Conservation (phyloP, 1,139 yeast species). For the Candida frijolesensis region DNA sequence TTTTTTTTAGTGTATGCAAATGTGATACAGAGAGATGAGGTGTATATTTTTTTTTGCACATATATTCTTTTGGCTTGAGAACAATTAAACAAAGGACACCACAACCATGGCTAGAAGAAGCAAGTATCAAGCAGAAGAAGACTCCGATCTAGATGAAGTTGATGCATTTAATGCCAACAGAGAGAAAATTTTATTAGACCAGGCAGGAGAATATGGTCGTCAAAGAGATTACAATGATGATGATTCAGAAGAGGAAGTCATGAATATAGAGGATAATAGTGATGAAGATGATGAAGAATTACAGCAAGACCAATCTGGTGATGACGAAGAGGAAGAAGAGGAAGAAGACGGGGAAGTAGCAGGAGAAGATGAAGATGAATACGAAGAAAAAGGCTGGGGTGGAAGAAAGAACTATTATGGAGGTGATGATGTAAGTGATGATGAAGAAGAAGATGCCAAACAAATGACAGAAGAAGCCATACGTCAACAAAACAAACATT, state of each 20-base stretch:
- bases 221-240: conserved; percentile 40
- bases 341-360: conserved; percentile 43
- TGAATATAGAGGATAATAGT: conserved; percentile 24
- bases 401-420: conserved; percentile 71
- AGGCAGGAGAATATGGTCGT: conserved; percentile 51
- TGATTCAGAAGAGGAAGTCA: conserved; percentile 36
- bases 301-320: conserved; percentile 35
- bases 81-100: conserved; percentile 4
- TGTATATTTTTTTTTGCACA: background rate
- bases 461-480: conserved; percentile 87
- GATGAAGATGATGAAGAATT: conserved; percentile 31
- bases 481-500: conserved; percentile 82
- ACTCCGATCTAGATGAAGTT: conserved; percentile 60
- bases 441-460: conserved; percentile 61
- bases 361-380: conserved; percentile 27
- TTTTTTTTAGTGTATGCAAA: conserved; percentile 1
- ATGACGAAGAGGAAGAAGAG: conserved; percentile 33
- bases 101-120: conserved; percentile 18
- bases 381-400: conserved; percentile 78
- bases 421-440: conserved; percentile 78
- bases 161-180: conserved; percentile 70
- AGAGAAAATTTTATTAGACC: conserved; percentile 61
- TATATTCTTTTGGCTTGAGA: background rate
- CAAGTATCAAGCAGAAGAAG: conserved; percentile 21
- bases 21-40: conserved; percentile 15